Percentiles rank a stretch among this genome's conserved stretches.
These are phyloP conservation scores for Kluyveromyces lactis DNA, from an alignment of 805 yeast species.

Conservation along the genomic window DNA sequence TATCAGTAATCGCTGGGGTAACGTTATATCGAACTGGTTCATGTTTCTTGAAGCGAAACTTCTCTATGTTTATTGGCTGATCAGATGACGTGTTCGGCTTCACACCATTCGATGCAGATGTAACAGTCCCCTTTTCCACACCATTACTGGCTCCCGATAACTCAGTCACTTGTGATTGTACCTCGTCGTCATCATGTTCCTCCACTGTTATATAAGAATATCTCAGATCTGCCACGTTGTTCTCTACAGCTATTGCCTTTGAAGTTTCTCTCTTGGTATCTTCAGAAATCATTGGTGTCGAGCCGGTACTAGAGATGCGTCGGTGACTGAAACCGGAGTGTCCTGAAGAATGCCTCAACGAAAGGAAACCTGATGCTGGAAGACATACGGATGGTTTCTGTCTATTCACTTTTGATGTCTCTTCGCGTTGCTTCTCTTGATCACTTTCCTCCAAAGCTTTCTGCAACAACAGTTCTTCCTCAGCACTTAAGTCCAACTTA, in stretches of 20 bases:
- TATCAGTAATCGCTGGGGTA: constrained; percentile 1
- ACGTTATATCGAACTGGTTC: constrained; percentile 2
- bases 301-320: constrained; percentile 1
- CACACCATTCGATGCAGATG: no score
- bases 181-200: constrained; percentile 10
- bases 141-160: background rate
- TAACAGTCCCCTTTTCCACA: no score
- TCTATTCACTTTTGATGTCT: constrained; percentile 3
- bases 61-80: constrained; percentile 5
- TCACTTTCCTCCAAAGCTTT: constrained; percentile 20
- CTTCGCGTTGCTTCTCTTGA: no score
- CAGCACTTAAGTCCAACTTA: constrained; percentile 24
- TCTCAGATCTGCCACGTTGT: constrained; percentile 22
- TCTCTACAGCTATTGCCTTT: constrained; percentile 19
- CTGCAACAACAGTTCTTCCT: constrained; percentile 26
- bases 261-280: constrained; percentile 5
- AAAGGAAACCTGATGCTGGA: constrained; percentile 29
- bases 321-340: background rate
- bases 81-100: no score
- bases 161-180: background rate
- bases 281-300: constrained; percentile 5
- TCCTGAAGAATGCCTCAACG: constrained; percentile 12
- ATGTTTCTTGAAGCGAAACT: constrained; percentile 5
- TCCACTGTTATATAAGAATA: constrained; percentile 29
- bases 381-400: constrained; percentile 18